These are phyloP conservation scores for Podospora sp. DNA, from an alignment of 495 filamentous ascomycete genomes.

Conservation along the genomic window DNA sequence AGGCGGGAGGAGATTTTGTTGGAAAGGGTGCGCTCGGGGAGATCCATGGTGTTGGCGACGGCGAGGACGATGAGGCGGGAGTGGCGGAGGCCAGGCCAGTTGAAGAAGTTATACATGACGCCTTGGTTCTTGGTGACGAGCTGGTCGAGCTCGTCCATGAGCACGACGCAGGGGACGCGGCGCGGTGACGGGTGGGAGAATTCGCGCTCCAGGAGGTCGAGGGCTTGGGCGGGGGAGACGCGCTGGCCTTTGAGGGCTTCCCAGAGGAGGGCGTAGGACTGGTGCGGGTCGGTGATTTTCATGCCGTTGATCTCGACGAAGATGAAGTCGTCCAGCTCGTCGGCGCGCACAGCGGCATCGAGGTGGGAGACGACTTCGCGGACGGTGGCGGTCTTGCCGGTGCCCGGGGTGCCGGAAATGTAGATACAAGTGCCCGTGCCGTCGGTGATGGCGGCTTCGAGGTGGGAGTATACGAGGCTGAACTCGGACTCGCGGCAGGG, in stretches of 20 bases:
- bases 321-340: slow-evolving; percentile 98
- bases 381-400: slow-evolving; percentile 97
- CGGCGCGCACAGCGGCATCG: slow-evolving; percentile 77
- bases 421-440: slow-evolving; percentile 96
- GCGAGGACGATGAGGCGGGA: slow-evolving; percentile 93
- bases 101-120: slow-evolving; percentile 99
- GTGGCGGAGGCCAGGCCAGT: slow-evolving; percentile 94
- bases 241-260: slow-evolving; percentile 92
- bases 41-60: slow-evolving; percentile 98
- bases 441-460: slow-evolving; percentile 92
- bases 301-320: slow-evolving; percentile 99
- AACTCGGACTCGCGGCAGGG: slow-evolving; percentile 95
- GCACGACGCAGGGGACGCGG: slow-evolving; percentile 90
- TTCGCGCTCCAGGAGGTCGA: slow-evolving; percentile 87
- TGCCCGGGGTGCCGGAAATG: slow-evolving; percentile 99
- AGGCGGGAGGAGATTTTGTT: slow-evolving; percentile 97
- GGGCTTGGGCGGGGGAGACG: slow-evolving; percentile 87
- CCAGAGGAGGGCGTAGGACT: slow-evolving; percentile 94
- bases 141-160: slow-evolving; percentile 99
- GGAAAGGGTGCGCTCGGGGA: slow-evolving; percentile 92
- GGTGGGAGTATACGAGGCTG: slow-evolving; percentile 84
- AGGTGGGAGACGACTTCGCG: slow-evolving; percentile 91
- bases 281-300: slow-evolving; percentile 98
- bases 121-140: slow-evolving; percentile 96
- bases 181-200: slow-evolving; percentile 88